Percentiles rank a stretch among this genome's conserved stretches.
Conservation (phyloP, 805 yeast genomes). For the Metschnikowia picachoensis region DNA sequence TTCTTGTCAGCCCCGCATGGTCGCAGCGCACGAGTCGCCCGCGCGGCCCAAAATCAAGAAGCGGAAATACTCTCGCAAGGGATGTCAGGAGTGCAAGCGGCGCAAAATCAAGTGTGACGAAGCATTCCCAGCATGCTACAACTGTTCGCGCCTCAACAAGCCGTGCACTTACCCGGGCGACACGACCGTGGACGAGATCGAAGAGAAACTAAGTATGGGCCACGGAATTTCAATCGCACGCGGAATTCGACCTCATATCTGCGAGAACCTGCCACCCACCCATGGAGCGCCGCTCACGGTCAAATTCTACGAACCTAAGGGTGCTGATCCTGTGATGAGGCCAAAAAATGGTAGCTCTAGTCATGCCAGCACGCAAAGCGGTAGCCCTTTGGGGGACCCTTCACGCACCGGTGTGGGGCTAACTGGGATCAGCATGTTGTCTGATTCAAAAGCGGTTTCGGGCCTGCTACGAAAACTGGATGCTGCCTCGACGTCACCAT, state of each 20-base stretch:
- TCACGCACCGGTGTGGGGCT: too few species aligned
- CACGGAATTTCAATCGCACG: too few species aligned
- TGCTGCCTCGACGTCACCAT: too few species aligned
- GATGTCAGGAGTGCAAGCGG: slow-evolving; percentile 42
- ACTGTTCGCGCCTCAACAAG: slow-evolving; percentile 34
- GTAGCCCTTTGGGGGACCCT: too few species aligned
- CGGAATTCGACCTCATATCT: too few species aligned
- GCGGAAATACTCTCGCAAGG: slow-evolving; percentile 37
- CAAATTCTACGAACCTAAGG: slow-evolving; percentile 11
- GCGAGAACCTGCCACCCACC: background rate
- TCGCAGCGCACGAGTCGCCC: background rate
- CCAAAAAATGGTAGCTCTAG: too few species aligned
- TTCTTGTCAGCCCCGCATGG: background rate
- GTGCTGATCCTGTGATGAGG: background rate
- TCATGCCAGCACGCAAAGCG: too few species aligned
- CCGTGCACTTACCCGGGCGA: slow-evolving; percentile 23
- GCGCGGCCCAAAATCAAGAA: slow-evolving; percentile 24
- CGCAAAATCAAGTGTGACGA: slow-evolving; percentile 45
- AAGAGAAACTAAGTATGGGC: too few species aligned
- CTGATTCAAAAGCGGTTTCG: too few species aligned
- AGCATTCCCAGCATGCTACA: slow-evolving; percentile 32
- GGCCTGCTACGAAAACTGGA: too few species aligned
- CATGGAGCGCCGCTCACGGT: slow-evolving; percentile 1
- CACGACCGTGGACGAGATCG: background rate
- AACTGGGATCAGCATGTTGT: too few species aligned